Evolutionary conservation across 495 filamentous ascomycete species (phyloP).

Genomic region (Pyrenula massariospora): DNA sequence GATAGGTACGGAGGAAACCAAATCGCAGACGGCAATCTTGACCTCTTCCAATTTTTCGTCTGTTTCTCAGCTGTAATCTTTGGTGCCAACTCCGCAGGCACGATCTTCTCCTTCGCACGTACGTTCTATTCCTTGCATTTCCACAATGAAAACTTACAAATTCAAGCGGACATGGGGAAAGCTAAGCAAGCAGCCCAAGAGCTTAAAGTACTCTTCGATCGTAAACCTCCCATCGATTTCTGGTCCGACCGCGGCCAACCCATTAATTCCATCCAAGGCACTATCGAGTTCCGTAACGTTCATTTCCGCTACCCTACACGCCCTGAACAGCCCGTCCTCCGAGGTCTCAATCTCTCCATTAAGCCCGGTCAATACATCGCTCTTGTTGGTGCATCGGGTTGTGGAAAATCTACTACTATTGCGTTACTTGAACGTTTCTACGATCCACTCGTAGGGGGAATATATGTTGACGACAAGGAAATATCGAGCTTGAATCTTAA

Average conservation of each 20-base stretch:
- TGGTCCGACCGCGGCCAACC: constrained; percentile 66
- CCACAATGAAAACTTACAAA: background rate
- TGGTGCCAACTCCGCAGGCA: constrained; percentile 72
- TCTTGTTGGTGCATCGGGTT: constrained; percentile 70
- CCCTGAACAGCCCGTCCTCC: constrained; percentile 67
- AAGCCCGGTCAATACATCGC: constrained; percentile 70
- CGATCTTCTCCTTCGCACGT: constrained; percentile 69
- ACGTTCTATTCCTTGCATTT: background rate
- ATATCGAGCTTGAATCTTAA: constrained; percentile 66
- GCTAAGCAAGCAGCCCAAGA: constrained; percentile 68
- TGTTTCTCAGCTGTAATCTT: constrained; percentile 73
- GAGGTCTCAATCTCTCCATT: constrained; percentile 59
- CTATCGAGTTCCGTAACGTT: constrained; percentile 68
- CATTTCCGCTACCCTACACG: constrained; percentile 75
- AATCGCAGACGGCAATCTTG: constrained; percentile 55
- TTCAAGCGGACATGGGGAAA: constrained; percentile 67
- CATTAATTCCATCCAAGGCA: constrained; percentile 47
- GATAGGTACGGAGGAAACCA: constrained; percentile 60
- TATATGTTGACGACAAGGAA: constrained; percentile 64
- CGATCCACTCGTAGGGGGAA: constrained; percentile 59
- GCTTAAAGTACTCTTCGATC: constrained; percentile 69
- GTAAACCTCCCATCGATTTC: constrained; percentile 63
- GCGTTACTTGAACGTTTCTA: constrained; percentile 77
- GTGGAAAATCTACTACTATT: constrained; percentile 77
- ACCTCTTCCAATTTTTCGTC: constrained; percentile 73